Base-by-base conservation (phyloP, 164 flowering plant genomes). In the Buxus sempervirens region DNA sequence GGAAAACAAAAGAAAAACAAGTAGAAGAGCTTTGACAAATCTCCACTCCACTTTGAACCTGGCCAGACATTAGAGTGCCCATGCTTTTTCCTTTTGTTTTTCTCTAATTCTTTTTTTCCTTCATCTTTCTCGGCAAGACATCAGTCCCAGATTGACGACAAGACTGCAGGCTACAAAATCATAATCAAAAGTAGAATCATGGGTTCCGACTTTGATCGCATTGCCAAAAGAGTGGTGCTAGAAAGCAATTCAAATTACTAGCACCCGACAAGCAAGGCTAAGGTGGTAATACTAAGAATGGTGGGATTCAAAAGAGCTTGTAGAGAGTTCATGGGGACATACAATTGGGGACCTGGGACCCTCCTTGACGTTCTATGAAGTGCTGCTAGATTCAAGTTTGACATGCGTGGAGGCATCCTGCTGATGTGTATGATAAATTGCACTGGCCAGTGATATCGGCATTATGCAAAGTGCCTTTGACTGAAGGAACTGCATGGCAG, bases 401-500 rank as follows among this genome's bases (percentile, higher is more conserved):
- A 88, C 68, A 8, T 72, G 32, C 8, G 78, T 15, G 0, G 86
- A 68, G 51, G 67, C 49, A 25, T 88, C 89, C 0, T 83, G 79
- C 66, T 71, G 91, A 38, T 78, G 82, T 0, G 82, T 76, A 26
- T 79, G 82, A 72, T 82, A 90, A 66, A 90, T 86, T 9, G 88
- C 84, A 0, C 82, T 62, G 27, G 96, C 96, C 5, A 90, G 89
- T n/a, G 94, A 85, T 49, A 86, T 73, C 13, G 92, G 96, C 96
- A 90, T 90, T 59, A 88, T 83, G 80, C 96, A 90, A 9, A 88
- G 87, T 48, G 88, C 85, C 75, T 90, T 90, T 64, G 93, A 84
- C 74, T 90, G 96, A 54, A 90, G 94, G 74, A 81, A 84, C 54
- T 87, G 94, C 96, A 88, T 88, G 1, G 94, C 96, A 22, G 92